Base-by-base conservation (phyloP, 2,329 filamentous ascomycete species). In the Arthrobotrys megalospora region DNA sequence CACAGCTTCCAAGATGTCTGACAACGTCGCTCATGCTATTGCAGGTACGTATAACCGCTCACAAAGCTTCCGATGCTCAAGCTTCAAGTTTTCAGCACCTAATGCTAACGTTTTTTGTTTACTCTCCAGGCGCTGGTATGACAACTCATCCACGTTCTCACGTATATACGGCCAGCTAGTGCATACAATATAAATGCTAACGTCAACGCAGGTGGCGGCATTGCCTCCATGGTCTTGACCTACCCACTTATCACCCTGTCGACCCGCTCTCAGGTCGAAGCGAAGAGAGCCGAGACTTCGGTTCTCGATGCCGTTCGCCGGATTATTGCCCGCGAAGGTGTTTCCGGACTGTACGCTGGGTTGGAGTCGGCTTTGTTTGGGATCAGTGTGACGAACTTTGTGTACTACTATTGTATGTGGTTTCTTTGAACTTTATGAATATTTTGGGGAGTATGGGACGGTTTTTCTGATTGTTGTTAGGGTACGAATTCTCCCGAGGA, bases 351-450 rank as follows among this genome's bases (percentile, higher is more conserved):
- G 41, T 99, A 98, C 84, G 91, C 96, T 6, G 96, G 96, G 48
- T 90, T 99, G 76, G 93, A 97, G 85, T 96, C 93, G 80, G 96
- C 96, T 64, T 88, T 99, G 53, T 97, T 99, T 85, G 96, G 96
- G 84, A 98, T 99, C 87, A 96, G 92, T 85, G 91, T 99, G 82
- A 99, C 96, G 82, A 99, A 99, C 87, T 99, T 99, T 84, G 95
- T 99, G 58, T 99, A 99, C 88, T 99, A 99, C 87, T 99, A 98
- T 88, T 99, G 93, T 88, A 81, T 38, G 83, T 78, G 19, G 24
- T 19, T n/a, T n/a, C 10, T 21, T 28, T 7, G 52, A 7, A 66
- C 41, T 41, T 6, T n/a, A n/a, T 50, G 7, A 38, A 38, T 7
- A 38, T 38, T 38, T 38, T 58, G n/a, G 28, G 11, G n/a, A 47